A percentile compares a stretch with the other conserved stretches of the same genome.
Evolutionary conservation across 768 basidiomycete genomes (phyloP).

Genomic region (Mycena polygramma): DNA sequence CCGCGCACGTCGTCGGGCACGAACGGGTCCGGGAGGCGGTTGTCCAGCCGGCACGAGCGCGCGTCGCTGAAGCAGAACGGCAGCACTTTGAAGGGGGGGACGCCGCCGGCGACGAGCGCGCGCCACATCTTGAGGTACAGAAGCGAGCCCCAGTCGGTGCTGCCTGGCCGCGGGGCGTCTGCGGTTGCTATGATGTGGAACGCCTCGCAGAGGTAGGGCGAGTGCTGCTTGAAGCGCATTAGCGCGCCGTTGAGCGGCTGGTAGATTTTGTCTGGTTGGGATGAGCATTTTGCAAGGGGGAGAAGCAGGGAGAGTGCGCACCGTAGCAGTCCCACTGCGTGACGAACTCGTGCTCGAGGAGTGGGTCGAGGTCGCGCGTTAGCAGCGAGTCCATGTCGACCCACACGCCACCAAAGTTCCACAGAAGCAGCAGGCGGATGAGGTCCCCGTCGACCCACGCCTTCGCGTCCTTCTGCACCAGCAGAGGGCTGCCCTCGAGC

Average conservation of each 20-base stretch:
- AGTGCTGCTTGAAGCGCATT: slow-evolving; percentile 92
- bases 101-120: slow-evolving; percentile 75
- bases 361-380: slow-evolving; percentile 87
- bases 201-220: slow-evolving; percentile 97
- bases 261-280: slow-evolving; percentile 74
- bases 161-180: slow-evolving; percentile 76
- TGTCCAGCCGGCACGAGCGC: slow-evolving; percentile 91
- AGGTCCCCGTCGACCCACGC: slow-evolving; percentile 98
- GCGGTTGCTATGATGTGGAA: slow-evolving; percentile 91
- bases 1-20: slow-evolving; percentile 63
- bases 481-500: slow-evolving; percentile 73
- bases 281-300: slow-evolving; percentile 4
- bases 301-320: slow-evolving; percentile 48
- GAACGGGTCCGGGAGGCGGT: slow-evolving; percentile 95
- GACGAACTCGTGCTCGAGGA: slow-evolving; percentile 95
- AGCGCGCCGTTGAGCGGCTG: slow-evolving; percentile 91
- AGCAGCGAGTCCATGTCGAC: slow-evolving; percentile 97
- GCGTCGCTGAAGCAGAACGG: slow-evolving; percentile 97
- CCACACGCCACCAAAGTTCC: slow-evolving; percentile 95
- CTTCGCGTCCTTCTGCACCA: slow-evolving; percentile 76
- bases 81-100: slow-evolving; percentile 91
- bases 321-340: slow-evolving; percentile 99
- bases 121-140: slow-evolving; percentile 95
- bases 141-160: slow-evolving; percentile 94
- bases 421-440: slow-evolving; percentile 87